phyloP scores from a whole-genome alignment of 306 rosid genomes.

The Fagus sylvatica region DNA sequence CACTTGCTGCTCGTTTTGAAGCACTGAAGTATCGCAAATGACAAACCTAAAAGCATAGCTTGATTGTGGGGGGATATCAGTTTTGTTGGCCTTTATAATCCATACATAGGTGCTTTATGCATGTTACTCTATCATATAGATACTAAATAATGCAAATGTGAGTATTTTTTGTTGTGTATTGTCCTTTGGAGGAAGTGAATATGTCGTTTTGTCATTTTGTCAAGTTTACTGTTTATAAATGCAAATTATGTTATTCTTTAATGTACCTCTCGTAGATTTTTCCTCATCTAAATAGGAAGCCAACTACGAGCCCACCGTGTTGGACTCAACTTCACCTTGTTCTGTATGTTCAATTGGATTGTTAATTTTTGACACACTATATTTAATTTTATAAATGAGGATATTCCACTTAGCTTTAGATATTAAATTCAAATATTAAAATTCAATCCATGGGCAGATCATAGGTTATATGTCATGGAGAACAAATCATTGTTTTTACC shows the following conservation, averaged over 20 bases:
- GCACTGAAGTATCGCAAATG: slow-evolving; percentile 73
- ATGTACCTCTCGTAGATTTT: not conserved
- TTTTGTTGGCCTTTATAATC: slow-evolving; percentile 15
- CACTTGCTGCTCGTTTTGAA: slow-evolving; percentile 87
- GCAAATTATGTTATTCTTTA: not conserved
- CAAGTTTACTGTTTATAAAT: not conserved
- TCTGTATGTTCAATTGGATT: no score
- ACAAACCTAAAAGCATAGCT: slow-evolving; percentile 21
- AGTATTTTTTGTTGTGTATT: not conserved
- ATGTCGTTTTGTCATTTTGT: not conserved
- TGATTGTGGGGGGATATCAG: not conserved
- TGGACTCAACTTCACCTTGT: not conserved
- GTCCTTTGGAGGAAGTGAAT: not conserved
- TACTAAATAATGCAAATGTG: slow-evolving; percentile 7
- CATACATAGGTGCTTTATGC: slow-evolving; percentile 18
- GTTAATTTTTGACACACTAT: no score
- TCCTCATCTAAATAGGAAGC: not conserved
- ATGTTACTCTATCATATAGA: slow-evolving; percentile 18
- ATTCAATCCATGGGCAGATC: not conserved
- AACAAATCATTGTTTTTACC: not conserved
- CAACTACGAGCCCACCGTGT: not conserved
- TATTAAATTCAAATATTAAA: not conserved
- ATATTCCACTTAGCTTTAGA: no score
- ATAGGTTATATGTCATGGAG: not conserved
- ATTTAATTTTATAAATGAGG: no score